A percentile compares a stretch with the other conserved stretches of the same genome.
These are phyloP conservation scores for Solanum chacoense DNA, from an alignment of 305 asterid genomes.

Conservation along the genomic window DNA sequence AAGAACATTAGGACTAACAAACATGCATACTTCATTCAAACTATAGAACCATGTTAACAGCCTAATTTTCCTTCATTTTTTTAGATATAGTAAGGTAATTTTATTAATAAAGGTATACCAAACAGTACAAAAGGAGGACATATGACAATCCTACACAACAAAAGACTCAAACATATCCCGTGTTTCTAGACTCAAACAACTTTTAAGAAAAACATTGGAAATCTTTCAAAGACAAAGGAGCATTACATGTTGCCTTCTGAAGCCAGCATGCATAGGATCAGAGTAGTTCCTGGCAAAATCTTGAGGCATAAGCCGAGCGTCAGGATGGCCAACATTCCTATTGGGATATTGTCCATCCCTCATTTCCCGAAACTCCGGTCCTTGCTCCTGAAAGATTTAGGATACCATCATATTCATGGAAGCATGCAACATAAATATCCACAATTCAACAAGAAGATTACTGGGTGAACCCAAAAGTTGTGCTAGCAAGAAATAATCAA, in stretches of 20 bases:
- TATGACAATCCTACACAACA: not conserved
- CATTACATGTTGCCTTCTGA: conserved; percentile 60
- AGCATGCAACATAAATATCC: not conserved
- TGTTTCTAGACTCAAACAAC: not conserved
- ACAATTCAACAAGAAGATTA: not conserved
- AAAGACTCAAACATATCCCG: not conserved
- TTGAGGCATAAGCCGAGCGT: conserved; percentile 49
- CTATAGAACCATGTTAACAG: not conserved
- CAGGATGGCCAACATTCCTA: conserved; percentile 44
- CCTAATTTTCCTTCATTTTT: not conserved
- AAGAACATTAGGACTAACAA: not conserved
- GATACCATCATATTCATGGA: conserved; percentile 8
- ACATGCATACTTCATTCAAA: not conserved
- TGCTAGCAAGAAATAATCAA: not conserved
- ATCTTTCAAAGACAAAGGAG: not conserved
- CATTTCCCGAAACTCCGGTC: conserved; percentile 33
- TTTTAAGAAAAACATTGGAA: not conserved
- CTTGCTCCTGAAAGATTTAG: conserved; percentile 48
- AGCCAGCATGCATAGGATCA: conserved; percentile 51
- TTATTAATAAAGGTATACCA: not conserved
- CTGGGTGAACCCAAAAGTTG: not conserved
- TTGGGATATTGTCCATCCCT: conserved; percentile 50
- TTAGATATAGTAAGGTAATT: not conserved
- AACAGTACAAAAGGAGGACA: not conserved
- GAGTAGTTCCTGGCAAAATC: conserved; percentile 35